Percentiles rank a stretch among this genome's conserved stretches.
Evolutionary conservation across 1,284 basidiomycete genomes (phyloP).

Genomic region (Puccinia hordei): DNA sequence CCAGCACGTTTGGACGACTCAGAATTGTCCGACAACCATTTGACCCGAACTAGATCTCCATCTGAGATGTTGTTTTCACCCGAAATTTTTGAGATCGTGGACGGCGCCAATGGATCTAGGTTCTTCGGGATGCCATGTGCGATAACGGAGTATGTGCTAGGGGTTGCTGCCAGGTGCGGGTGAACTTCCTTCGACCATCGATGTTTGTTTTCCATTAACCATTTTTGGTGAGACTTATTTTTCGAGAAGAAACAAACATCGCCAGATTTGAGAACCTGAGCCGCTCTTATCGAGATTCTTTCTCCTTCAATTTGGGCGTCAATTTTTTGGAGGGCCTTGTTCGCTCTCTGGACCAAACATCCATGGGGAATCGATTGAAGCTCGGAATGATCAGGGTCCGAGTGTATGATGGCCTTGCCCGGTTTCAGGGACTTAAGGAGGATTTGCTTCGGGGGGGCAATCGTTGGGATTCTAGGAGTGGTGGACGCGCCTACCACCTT

Average conservation of each 20-base stretch:
- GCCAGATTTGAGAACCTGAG: background rate
- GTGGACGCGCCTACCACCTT: no score
- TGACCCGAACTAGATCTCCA: background rate
- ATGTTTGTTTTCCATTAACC: constrained; percentile 3
- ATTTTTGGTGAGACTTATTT: background rate
- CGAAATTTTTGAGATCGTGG: background rate
- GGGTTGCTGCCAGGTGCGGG: background rate
- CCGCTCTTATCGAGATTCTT: background rate
- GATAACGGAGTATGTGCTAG: background rate
- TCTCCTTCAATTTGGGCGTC: background rate
- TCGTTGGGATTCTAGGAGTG: no score
- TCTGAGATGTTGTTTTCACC: background rate
- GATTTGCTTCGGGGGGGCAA: no score
- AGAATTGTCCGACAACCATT: background rate
- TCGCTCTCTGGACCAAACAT: background rate
- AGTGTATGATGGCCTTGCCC: background rate
- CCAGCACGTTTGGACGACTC: background rate
- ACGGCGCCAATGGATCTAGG: background rate
- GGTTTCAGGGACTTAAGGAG: no score
- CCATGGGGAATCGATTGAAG: background rate
- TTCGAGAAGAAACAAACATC: constrained; percentile 3
- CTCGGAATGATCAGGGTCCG: background rate
- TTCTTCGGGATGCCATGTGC: background rate
- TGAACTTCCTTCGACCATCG: background rate
- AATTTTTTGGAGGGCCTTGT: background rate